A percentile compares a stretch with the other conserved stretches of the same genome.
Conservation (phyloP, 2,329 filamentous ascomycete genomes). For the Alternaria burnsii region DNA sequence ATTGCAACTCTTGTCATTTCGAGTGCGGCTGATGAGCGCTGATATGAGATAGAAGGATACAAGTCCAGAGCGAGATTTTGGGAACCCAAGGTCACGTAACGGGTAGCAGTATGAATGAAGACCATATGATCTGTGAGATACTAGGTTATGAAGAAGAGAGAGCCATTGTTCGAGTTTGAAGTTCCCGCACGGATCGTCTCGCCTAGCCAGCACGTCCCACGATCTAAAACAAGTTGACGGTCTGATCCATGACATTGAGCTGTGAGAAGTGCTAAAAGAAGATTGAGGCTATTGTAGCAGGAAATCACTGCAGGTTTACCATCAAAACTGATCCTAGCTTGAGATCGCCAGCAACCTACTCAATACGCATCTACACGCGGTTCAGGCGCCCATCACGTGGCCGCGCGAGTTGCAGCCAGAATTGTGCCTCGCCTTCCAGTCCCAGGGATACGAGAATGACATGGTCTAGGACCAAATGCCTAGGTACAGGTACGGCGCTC, state of each 20-base stretch:
- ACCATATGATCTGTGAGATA: no score
- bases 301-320: neutral
- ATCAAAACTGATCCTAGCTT: rapidly evolving
- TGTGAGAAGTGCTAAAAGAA: neutral
- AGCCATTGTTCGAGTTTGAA: no score
- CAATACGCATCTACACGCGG: neutral
- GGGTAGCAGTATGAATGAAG: no score
- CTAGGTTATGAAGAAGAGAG: no score
- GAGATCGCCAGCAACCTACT: neutral
- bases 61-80: rapidly evolving
- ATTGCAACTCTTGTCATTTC: rapidly evolving
- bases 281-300: neutral
- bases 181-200: no score
- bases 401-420: neutral
- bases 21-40: no score
- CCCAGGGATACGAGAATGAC: neutral
- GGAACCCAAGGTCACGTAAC: no score
- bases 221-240: neutral
- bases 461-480: neutral
- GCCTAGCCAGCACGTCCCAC: no score
- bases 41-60: no score
- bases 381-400: neutral
- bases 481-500: neutral
- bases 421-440: neutral
- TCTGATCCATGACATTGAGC: neutral